Base-by-base conservation (phyloP, 2,329 filamentous ascomycete genomes). In the Exophiala dermatitidis region DNA sequence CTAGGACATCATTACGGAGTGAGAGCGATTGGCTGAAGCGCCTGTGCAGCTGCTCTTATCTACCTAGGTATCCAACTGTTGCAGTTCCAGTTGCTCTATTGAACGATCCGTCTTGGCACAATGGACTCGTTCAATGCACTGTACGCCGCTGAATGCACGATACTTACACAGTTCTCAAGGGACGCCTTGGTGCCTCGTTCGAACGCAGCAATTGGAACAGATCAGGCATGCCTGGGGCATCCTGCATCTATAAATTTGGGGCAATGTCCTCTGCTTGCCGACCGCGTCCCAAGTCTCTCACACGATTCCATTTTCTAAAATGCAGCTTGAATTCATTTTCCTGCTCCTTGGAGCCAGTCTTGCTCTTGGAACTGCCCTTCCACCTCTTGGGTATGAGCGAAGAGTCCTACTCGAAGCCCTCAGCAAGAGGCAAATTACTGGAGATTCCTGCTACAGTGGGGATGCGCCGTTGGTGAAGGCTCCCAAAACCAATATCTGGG, bases 401-500 rank as follows among this genome's bases (percentile, higher is more conserved):
- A 57, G 45, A 41, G 38, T 57, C 33, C 46, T 57, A 8, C 30
- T 44, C 3, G 54, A 57, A 26, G 50, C 50, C 7, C 33, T 57
- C 26, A 37, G 28, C 31, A 50, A 49, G 32, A 45, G 54, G n/a
- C 45, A 53, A 29, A 32, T 30, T 30, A 31, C 32, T 32, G 42
- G 28, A 3, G 46, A 33, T 5, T 34, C 26, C 8, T 57, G 54
- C 43, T 46, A 31, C 12, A 34, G 32, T 12, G 54, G 46, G n/a
- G 45, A 53, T 38, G 54, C 54, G 9, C 50, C 54, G 5, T 4
- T 12, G 26, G 36, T 47, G 9, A 36, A 37, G 8, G 72, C 71
- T 1, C 71, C 72, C 3, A 72, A 69, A 51, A 37, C 57, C 8
- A 75, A 75, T 50, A 63, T 72, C 26, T 75, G 72, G 72, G 62